Percentiles rank a stretch among this genome's conserved stretches.
Conservation (phyloP, 2,329 filamentous ascomycete species). For the Penicillium sp. region DNA sequence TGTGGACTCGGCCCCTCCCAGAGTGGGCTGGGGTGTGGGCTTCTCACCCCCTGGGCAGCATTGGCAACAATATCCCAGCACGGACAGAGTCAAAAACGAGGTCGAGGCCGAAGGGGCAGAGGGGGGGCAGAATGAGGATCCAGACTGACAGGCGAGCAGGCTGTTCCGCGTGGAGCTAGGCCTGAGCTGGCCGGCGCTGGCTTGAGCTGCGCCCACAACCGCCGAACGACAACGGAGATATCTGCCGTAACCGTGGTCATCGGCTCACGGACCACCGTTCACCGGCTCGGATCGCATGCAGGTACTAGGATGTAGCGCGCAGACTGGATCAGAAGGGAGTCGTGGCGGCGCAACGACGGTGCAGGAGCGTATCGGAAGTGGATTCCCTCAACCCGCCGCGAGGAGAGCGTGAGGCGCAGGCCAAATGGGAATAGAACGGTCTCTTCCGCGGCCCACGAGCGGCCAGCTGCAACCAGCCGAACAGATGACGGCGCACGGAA, state of each 20-base stretch:
- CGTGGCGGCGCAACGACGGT: slow-evolving; percentile 14
- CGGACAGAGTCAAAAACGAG: slow-evolving; percentile 3
- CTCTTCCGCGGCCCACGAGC: slow-evolving; percentile 20
- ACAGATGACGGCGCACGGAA: slow-evolving; percentile 15
- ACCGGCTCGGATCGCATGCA: slow-evolving; percentile 35
- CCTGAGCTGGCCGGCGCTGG: too few relatives aligned
- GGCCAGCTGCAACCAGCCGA: slow-evolving; percentile 17
- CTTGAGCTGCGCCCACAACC: not conserved
- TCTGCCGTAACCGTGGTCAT: slow-evolving; percentile 19
- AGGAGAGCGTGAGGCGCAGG: slow-evolving; percentile 2
- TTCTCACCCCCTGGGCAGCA: not conserved
- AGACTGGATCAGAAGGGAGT: slow-evolving; percentile 14
- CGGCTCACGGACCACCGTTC: slow-evolving; percentile 30
- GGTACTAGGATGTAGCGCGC: slow-evolving; percentile 30
- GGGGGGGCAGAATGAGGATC: not conserved
- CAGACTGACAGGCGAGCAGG: not conserved
- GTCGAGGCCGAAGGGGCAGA: not conserved
- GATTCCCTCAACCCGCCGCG: slow-evolving; percentile 3
- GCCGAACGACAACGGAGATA: slow-evolving; percentile 18
- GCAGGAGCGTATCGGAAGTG: slow-evolving; percentile 15
- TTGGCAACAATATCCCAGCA: not conserved
- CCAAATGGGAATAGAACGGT: slow-evolving; percentile 18
- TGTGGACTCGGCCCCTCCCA: slow-evolving; percentile 6
- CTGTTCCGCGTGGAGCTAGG: slow-evolving; percentile 18
- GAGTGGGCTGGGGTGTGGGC: not conserved